Base-by-base conservation (phyloP, 495 filamentous ascomycete species). In the Talaromyces ruber region DNA sequence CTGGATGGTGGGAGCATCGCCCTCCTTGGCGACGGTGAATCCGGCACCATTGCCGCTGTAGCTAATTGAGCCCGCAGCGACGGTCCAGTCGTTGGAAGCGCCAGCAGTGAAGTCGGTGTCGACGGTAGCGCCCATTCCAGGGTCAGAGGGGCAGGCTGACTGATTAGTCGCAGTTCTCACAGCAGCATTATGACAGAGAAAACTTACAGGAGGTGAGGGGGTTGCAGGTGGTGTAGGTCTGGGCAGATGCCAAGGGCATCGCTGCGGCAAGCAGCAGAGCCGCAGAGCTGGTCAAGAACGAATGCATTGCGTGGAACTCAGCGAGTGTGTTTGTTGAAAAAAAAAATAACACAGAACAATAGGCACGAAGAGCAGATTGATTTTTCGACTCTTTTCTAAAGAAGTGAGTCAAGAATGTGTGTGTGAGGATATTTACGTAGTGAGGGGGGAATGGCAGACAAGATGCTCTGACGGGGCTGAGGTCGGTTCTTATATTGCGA, bases 1-100 rank as follows among this genome's bases (percentile, higher is more conserved):
- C 55, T 83, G 77, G 65, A 95, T 84, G 34, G 89, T 91, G 16
- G 91, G 89, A 3, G 88, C 84, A 66, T 94, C 87, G 62, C 84
- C 83, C 63, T 81, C 74, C 75, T 91, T 84, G 67, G 68, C 72
- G 70, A 96, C 82, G 55, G 83, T 88, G 80, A 95, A 90, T 59
- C 80, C 81, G 32, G 86, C 88, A 37, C 87, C 87, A 14, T 80
- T 65, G 24, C 67, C 65, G 30, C 76, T 78, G 63, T 82, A 89
- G 30, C 64, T 74, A 62, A 91, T 76, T 5, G 71, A 66, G 61
- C 84, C 81, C 25, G 81, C 79, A n/a, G 81, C 84, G 55, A 80
- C 82, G 61, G 80, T 84, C 82, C 87, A 94, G 39, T 77, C 79
- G 45, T 72, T 68, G 52, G 79, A 71, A 25, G 81, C 74, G 1